Percentiles rank a stretch among this genome's conserved stretches.
phyloP scores from a whole-genome alignment of 352 stramenopile species.

The Elongisporangium undulatum region DNA sequence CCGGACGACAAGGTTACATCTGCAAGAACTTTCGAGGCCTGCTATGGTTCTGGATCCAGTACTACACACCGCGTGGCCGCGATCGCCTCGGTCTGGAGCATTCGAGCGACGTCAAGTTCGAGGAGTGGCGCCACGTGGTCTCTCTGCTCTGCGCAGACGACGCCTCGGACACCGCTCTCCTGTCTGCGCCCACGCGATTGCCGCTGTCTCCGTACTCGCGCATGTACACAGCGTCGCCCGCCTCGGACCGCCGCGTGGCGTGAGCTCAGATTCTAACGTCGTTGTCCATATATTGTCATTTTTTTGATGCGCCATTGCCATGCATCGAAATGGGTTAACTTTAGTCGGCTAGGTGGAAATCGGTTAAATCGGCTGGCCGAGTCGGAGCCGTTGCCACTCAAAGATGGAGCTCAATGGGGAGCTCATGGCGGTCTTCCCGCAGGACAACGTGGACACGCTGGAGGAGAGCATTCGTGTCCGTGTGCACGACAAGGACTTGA shows the following conservation, averaged over 20 bases:
- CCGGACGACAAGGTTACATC: constrained; percentile 64
- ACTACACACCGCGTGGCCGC: constrained; percentile 92
- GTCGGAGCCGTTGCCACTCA: background rate
- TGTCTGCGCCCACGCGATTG: constrained; percentile 41
- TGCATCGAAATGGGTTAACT: background rate
- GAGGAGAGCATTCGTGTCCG: constrained; percentile 53
- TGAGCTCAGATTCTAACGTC: background rate
- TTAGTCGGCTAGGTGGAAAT: background rate
- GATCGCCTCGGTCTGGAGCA: constrained; percentile 94
- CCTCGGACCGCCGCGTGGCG: background rate
- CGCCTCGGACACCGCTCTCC: constrained; percentile 80
- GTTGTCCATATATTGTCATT: background rate
- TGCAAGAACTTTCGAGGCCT: constrained; percentile 91
- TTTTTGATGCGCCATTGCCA: background rate
- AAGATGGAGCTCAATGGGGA: background rate
- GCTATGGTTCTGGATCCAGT: constrained; percentile 96
- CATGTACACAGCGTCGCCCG: constrained; percentile 24
- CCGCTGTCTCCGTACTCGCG: constrained; percentile 66
- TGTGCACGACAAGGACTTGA: constrained; percentile 47
- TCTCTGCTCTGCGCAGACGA: constrained; percentile 91
- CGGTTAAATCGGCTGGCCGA: background rate
- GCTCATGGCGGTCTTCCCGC: constrained; percentile 38
- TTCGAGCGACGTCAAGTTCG: constrained; percentile 93
- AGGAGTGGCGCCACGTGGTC: constrained; percentile 91
- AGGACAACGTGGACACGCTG: constrained; percentile 52